A percentile compares a stretch with the other conserved stretches of the same genome.
Evolutionary conservation across 78 protist genomes (phyloP).

Genomic region (Corallochytrium limacisporum): DNA sequence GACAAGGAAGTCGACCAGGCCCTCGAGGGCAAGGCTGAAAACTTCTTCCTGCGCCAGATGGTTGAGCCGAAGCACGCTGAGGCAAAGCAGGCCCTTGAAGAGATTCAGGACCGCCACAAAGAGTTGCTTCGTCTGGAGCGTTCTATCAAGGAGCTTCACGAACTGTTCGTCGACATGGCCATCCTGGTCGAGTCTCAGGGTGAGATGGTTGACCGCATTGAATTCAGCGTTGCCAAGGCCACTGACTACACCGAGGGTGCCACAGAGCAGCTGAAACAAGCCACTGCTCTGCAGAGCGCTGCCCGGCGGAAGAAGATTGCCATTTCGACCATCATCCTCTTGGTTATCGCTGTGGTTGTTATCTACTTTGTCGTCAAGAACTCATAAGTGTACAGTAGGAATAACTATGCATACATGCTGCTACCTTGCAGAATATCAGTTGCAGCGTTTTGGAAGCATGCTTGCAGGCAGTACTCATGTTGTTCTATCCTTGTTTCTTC

Average conservation of each 20-base stretch:
- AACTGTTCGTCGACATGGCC: slow-evolving; percentile 64
- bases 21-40: neutral
- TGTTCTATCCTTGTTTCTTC: too few relatives aligned
- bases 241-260: slow-evolving; percentile 44
- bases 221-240: slow-evolving; percentile 42
- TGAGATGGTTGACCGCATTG: slow-evolving; percentile 56
- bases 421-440: too few relatives aligned
- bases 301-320: slow-evolving; percentile 40
- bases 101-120: slow-evolving; percentile 52
- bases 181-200: slow-evolving; percentile 57
- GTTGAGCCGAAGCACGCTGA: slow-evolving; percentile 34
- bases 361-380: too few relatives aligned
- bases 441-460: too few relatives aligned
- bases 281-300: slow-evolving; percentile 30
- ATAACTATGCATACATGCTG: too few relatives aligned
- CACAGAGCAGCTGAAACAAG: slow-evolving; percentile 47
- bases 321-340: too few relatives aligned
- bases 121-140: slow-evolving; percentile 53
- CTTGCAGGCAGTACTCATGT: too few relatives aligned
- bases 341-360: too few relatives aligned
- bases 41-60: neutral
- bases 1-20: slow-evolving; percentile 14
- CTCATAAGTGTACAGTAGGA: too few relatives aligned
- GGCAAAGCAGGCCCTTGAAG: slow-evolving; percentile 42
- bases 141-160: slow-evolving; percentile 64